These are phyloP conservation scores for Dendrobium chrysotoxum DNA, from an alignment of 106 monocot genomes.

Conservation along the genomic window DNA sequence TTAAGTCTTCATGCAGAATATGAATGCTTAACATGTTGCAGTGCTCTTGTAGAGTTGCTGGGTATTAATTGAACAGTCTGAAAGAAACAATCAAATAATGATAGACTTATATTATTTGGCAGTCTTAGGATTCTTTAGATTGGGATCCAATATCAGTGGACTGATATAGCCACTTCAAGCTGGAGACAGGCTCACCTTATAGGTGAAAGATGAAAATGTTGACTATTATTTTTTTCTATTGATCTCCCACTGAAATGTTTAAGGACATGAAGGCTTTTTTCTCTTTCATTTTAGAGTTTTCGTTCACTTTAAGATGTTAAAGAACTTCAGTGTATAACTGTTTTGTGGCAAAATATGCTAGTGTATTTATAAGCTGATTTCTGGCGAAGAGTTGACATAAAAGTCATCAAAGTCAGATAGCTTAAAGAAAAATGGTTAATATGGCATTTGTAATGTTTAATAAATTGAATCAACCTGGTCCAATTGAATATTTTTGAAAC, in stretches of 20 bases:
- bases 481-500: neutral
- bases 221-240: too few relatives aligned
- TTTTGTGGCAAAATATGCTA: too few relatives aligned
- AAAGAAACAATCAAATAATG: neutral
- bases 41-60: neutral
- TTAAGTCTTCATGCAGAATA: neutral
- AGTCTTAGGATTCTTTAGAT: neutral
- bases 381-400: too few relatives aligned
- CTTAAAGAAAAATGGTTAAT: neutral
- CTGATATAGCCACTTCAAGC: neutral
- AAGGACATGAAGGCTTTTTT: too few relatives aligned
- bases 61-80: neutral
- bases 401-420: too few relatives aligned
- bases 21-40: neutral
- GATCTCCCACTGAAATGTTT: too few relatives aligned
- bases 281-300: too few relatives aligned
- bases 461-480: neutral
- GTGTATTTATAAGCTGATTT: too few relatives aligned
- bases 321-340: too few relatives aligned
- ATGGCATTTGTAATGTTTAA: neutral
- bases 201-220: neutral
- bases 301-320: too few relatives aligned
- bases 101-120: neutral
- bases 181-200: neutral
- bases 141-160: neutral